Base-by-base conservation (phyloP, 768 basidiomycete species). In the Baorangia bicolor region DNA sequence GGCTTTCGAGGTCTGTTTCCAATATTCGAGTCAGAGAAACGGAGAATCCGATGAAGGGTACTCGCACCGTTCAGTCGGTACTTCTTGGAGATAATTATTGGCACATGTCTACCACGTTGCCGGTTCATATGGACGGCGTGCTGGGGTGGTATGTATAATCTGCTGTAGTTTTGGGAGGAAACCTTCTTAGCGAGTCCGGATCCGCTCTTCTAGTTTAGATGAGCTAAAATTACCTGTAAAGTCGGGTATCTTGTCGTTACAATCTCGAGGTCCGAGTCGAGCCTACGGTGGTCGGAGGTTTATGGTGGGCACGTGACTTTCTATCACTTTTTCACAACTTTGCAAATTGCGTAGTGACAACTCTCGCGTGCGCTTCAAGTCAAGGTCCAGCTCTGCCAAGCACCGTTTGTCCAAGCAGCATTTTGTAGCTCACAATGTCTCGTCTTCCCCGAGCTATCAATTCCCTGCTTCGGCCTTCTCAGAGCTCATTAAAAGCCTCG, bases 231-330 rank as follows among this genome's bases (percentile, higher is more conserved):
- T 37, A 39, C 37, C 45, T 43, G 50, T 48, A 35, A 14, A 35
- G 9, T 40, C 33, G 25, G 39, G 33, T 25, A 48, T 37, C 38
- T 53, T 39, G 50, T 5, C 42, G 31, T 27, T 27, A 18, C 18
- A 27, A 37, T 31, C 37, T 48, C 13, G 39, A 20, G 9, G 50
- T 27, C 18, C 21, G 20, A 20, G 30, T 43, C 14, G 41, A 30
- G 11, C 11, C 10, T 30, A 8, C 2, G 30, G 10, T 30, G 30
- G 30, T 11, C 7, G 28, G 5, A 1, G 28, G 28, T 30, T 30
- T 16, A 16, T 27, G 11, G 3, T 27, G 28, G 16, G 3, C 65
- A 67, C 66, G 66, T 67, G 66, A 68, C 65, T 23, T 21, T 2
- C n/a, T 40, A 20, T 30, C 18, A 31, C 40, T 54, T 62, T 67